Percentiles rank a stretch among this genome's conserved stretches.
These are phyloP conservation scores for Ajuga chamaepitys DNA, from an alignment of 257 asterid species.

Conservation along the genomic window DNA sequence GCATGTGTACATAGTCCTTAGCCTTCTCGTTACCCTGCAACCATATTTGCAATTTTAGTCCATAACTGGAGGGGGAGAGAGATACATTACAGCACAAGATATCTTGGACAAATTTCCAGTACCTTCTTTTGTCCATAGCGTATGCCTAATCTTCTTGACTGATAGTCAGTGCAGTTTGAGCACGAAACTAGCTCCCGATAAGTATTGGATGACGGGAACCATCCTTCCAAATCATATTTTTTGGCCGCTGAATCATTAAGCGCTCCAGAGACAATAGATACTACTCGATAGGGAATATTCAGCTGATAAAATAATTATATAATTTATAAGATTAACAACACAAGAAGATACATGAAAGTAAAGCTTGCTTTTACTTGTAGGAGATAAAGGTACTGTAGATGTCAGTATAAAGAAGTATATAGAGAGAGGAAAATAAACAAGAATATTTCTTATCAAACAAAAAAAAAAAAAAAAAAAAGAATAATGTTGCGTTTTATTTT, in stretches of 20 bases:
- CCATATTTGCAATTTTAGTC: background rate
- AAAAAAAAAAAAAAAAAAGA: too few species aligned
- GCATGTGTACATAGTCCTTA: background rate
- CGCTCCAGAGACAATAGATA: slow-evolving; percentile 79
- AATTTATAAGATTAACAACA: background rate
- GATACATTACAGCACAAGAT: background rate
- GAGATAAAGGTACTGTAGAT: too few species aligned
- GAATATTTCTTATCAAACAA: too few species aligned
- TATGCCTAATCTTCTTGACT: slow-evolving; percentile 65
- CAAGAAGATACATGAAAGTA: background rate
- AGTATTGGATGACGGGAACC: slow-evolving; percentile 76
- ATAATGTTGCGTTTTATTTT: too few species aligned
- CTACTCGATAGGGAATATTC: slow-evolving; percentile 65
- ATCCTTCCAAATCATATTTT: slow-evolving; percentile 79
- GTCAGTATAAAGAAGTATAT: too few species aligned
- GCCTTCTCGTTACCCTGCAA: background rate
- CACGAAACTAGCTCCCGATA: slow-evolving; percentile 80
- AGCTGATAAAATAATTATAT: slow-evolving; percentile 34
- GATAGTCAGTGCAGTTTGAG: slow-evolving; percentile 84
- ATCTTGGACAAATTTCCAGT: background rate
- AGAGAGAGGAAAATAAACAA: too few species aligned
- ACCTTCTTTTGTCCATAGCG: slow-evolving; percentile 79
- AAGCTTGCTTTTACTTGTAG: too few species aligned
- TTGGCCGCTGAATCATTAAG: slow-evolving; percentile 87
- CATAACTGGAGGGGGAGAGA: background rate